Percentiles rank a stretch among this genome's conserved stretches.
phyloP scores from a whole-genome alignment of 306 rosid species.

The Rosa multiflora region DNA sequence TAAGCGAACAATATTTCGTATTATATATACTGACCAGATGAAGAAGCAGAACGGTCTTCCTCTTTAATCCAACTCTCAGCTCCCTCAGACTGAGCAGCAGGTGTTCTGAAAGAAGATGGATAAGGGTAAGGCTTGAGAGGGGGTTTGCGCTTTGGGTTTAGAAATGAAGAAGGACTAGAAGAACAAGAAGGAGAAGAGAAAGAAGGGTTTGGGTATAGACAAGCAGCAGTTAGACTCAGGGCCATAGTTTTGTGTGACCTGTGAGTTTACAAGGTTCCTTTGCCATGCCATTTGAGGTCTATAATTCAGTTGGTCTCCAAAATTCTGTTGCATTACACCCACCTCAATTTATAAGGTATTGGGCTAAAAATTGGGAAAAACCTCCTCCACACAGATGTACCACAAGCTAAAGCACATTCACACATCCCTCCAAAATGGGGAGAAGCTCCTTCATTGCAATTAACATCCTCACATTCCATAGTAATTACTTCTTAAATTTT shows the following conservation, averaged over 20 bases:
- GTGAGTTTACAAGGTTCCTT: slow-evolving; percentile 1
- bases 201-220: slow-evolving; percentile 43
- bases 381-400: slow-evolving; percentile 28
- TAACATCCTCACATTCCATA: neutral
- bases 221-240: slow-evolving; percentile 45
- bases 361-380: slow-evolving; percentile 3
- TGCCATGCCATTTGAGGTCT: slow-evolving; percentile 21
- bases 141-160: slow-evolving; percentile 33
- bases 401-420: neutral
- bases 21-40: slow-evolving; percentile 42
- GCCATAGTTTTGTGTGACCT: slow-evolving; percentile 48
- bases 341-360: neutral
- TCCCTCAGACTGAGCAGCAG: slow-evolving; percentile 62
- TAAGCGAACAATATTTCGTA: neutral
- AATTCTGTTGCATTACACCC: neutral
- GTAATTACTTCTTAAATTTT: neutral
- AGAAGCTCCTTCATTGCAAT: neutral
- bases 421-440: neutral
- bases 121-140: slow-evolving; percentile 32
- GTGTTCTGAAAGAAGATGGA: slow-evolving; percentile 41
- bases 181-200: slow-evolving; percentile 7
- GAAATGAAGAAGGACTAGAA: slow-evolving; percentile 30
- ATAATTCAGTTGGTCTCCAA: slow-evolving; percentile 9
- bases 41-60: slow-evolving; percentile 45
- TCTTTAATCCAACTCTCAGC: slow-evolving; percentile 49